phyloP scores from a whole-genome alignment of 352 stramenopile species.

The Pythium coloratum region DNA sequence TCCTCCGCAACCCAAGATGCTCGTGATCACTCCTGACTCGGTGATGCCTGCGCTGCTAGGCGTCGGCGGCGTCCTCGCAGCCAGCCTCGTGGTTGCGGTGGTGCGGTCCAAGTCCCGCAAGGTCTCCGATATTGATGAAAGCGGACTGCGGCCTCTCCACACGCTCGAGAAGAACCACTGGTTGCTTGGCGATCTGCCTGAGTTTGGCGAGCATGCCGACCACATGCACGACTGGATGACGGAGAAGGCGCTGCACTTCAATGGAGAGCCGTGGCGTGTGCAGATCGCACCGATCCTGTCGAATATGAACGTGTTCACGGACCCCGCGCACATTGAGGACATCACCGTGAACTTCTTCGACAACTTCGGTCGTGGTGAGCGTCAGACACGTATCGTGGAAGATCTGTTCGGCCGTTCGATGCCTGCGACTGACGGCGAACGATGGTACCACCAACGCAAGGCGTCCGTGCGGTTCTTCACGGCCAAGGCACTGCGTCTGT shows the following conservation, averaged over 20 bases:
- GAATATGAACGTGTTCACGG: slow-evolving; percentile 9
- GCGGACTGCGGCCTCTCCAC: not conserved
- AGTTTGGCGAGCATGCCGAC: not conserved
- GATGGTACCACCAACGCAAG: slow-evolving; percentile 50
- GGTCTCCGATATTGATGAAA: not conserved
- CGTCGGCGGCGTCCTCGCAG: not conserved
- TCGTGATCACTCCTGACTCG: slow-evolving; percentile 1
- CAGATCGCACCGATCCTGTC: not conserved
- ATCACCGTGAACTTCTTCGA: slow-evolving; percentile 33
- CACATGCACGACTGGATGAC: slow-evolving; percentile 13
- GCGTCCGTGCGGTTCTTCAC: slow-evolving; percentile 43
- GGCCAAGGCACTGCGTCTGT: slow-evolving; percentile 36
- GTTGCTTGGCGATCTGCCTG: slow-evolving; percentile 7
- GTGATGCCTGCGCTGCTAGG: not conserved
- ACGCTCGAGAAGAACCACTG: not conserved
- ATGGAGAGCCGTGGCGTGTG: slow-evolving; percentile 12
- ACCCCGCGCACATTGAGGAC: slow-evolving; percentile 11
- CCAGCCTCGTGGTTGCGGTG: not conserved
- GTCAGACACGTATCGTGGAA: slow-evolving; percentile 10
- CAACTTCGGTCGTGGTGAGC: slow-evolving; percentile 30
- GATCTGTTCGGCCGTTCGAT: slow-evolving; percentile 14
- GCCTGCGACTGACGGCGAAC: slow-evolving; percentile 21
- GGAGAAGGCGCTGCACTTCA: not conserved
- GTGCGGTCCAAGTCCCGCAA: not conserved
- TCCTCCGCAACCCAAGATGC: not conserved